Evolutionary conservation across 192 early-diverging fungal genomes (phyloP).

Genomic region (Umbelopsis vinacea): DNA sequence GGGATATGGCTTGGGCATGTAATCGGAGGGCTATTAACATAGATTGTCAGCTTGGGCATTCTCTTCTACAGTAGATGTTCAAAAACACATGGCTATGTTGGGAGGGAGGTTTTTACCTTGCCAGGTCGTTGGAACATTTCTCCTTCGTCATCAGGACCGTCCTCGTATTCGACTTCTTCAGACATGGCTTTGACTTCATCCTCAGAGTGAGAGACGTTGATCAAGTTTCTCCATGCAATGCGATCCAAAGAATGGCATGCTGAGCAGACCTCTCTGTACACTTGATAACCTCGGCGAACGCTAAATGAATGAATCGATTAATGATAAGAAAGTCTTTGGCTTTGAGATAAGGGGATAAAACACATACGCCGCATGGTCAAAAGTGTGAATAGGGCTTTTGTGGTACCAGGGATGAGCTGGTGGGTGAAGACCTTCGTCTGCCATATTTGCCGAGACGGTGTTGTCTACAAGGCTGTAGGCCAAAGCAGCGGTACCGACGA

Average conservation of each 20-base stretch:
- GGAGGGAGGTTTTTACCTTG: constrained; percentile 65
- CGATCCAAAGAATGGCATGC: constrained; percentile 96
- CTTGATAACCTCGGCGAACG: constrained; percentile 98
- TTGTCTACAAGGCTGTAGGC: constrained; percentile 54
- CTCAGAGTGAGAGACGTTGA: constrained; percentile 90
- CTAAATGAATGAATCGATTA: constrained; percentile 42
- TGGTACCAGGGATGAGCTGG: constrained; percentile 90
- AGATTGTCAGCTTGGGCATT: neutral
- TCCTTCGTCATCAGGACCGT: constrained; percentile 92
- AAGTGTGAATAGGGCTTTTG: constrained; percentile 80
- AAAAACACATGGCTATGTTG: neutral
- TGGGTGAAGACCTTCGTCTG: constrained; percentile 91
- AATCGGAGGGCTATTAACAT: constrained; percentile 71
- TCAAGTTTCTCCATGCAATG: constrained; percentile 93
- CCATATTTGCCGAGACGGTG: constrained; percentile 77
- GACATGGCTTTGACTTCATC: constrained; percentile 93
- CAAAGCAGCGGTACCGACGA: constrained; percentile 56
- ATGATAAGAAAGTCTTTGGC: neutral
- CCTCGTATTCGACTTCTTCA: constrained; percentile 87
- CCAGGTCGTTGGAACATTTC: constrained; percentile 93
- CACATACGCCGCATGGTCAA: constrained; percentile 86
- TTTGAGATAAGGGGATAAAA: neutral
- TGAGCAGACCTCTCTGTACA: constrained; percentile 98
- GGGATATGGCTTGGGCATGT: constrained; percentile 88
- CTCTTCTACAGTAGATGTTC: neutral